phyloP scores from a whole-genome alignment of 306 rosid species.

The Vicia sativa region DNA sequence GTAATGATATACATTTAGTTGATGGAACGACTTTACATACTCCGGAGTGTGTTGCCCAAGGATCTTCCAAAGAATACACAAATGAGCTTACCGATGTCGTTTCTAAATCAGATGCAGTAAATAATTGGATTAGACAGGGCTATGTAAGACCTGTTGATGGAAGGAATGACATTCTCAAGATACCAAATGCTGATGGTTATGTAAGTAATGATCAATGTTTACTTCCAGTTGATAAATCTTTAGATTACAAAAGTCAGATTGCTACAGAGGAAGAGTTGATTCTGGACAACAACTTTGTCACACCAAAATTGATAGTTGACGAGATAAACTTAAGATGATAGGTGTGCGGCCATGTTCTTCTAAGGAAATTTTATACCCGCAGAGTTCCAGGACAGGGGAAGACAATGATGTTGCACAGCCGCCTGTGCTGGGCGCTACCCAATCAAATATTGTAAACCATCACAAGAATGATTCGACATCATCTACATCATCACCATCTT shows the following conservation, averaged over 20 bases:
- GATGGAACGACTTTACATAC: slow-evolving; percentile 46
- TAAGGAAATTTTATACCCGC: slow-evolving; percentile 41
- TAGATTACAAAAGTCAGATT: slow-evolving; percentile 41
- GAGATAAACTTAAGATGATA: slow-evolving; percentile 38
- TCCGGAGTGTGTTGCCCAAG: slow-evolving; percentile 50
- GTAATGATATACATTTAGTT: slow-evolving; percentile 40
- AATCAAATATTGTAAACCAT: slow-evolving; percentile 45
- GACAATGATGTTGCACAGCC: slow-evolving; percentile 53
- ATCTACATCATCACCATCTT: slow-evolving; percentile 47
- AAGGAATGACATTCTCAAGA: slow-evolving; percentile 51
- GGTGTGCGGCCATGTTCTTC: slow-evolving; percentile 48
- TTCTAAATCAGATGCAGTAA: slow-evolving; percentile 48
- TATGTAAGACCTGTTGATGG: slow-evolving; percentile 60
- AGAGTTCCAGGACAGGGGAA: slow-evolving; percentile 52
- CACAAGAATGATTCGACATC: slow-evolving; percentile 41
- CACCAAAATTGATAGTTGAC: slow-evolving; percentile 43
- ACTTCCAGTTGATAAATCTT: slow-evolving; percentile 44
- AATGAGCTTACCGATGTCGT: slow-evolving; percentile 43
- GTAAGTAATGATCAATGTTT: slow-evolving; percentile 45
- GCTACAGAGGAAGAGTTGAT: slow-evolving; percentile 48
- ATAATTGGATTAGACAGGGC: slow-evolving; percentile 48
- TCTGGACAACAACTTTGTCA: slow-evolving; percentile 48
- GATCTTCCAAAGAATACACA: slow-evolving; percentile 48
- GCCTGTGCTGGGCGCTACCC: slow-evolving; percentile 58
- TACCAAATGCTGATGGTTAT: slow-evolving; percentile 45